A percentile compares a stretch with the other conserved stretches of the same genome.
Conservation (phyloP, 148 eudicot species). For the Chenopodium suecicum region DNA sequence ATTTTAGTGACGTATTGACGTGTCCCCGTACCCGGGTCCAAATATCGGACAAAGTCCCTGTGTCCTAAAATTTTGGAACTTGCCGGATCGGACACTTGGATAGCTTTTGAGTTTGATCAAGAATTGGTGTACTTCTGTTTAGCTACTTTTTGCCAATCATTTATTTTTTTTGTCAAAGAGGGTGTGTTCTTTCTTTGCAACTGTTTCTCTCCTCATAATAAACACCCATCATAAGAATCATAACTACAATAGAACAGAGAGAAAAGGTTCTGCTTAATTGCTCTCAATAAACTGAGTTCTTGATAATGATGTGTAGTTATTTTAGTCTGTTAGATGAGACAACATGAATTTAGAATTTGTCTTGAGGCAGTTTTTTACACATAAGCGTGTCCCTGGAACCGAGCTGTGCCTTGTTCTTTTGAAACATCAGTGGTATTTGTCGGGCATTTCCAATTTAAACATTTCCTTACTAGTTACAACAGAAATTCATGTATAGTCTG, state of each 20-base stretch:
- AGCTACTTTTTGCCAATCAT: not conserved
- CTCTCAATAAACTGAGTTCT: too few relatives aligned
- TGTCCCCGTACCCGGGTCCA: too few relatives aligned
- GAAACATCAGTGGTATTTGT: not conserved
- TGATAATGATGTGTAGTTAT: too few relatives aligned
- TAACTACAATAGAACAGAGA: too few relatives aligned
- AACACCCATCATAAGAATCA: too few relatives aligned
- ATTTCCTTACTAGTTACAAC: not conserved
- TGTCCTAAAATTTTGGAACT: too few relatives aligned
- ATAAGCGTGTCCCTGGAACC: not conserved
- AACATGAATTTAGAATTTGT: not conserved
- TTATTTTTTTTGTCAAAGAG: not conserved
- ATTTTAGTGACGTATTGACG: too few relatives aligned
- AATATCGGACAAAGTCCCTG: too few relatives aligned
- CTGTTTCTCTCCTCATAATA: not conserved
- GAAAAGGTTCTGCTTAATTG: too few relatives aligned
- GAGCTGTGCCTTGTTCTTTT: not conserved
- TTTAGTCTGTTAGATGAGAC: not conserved
- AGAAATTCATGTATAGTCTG: too few relatives aligned
- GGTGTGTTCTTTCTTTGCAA: not conserved
- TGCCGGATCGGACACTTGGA: too few relatives aligned
- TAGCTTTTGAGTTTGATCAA: not conserved
- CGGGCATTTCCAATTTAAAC: too few relatives aligned
- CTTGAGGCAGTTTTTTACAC: not conserved
- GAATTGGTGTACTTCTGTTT: not conserved